Percentiles rank a stretch among this genome's conserved stretches.
phyloP scores from a whole-genome alignment of 2,329 filamentous ascomycete genomes.

The Didymella glomerata region DNA sequence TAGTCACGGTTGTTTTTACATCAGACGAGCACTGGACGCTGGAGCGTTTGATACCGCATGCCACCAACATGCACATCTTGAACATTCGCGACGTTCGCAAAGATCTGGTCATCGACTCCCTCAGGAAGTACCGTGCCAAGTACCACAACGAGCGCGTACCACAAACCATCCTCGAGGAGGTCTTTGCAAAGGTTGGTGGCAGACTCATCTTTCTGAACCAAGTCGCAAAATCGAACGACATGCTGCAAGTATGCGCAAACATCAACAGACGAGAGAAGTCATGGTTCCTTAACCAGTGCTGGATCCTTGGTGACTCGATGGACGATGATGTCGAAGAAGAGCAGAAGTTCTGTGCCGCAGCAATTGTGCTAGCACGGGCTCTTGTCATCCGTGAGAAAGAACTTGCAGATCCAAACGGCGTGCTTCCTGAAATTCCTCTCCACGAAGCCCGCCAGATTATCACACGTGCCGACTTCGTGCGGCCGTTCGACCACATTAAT shows the following conservation, averaged over 20 bases:
- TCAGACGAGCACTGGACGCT: slow-evolving; percentile 98
- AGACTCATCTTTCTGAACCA: slow-evolving; percentile 86
- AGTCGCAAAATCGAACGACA: slow-evolving; percentile 82
- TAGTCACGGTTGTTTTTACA: slow-evolving; percentile 93
- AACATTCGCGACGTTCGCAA: slow-evolving; percentile 84
- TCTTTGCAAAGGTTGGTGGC: slow-evolving; percentile 90
- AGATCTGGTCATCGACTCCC: slow-evolving; percentile 74
- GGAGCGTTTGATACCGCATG: slow-evolving; percentile 88
- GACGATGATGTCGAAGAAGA: slow-evolving; percentile 98
- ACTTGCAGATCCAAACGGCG: slow-evolving; percentile 68
- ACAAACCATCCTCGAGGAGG: slow-evolving; percentile 68
- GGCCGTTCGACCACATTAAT: slow-evolving; percentile 89
- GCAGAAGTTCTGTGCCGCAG: slow-evolving; percentile 93
- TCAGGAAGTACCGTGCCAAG: slow-evolving; percentile 77
- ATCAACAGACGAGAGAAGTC: slow-evolving; percentile 76
- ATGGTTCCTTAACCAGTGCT: slow-evolving; percentile 81
- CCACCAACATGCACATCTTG: slow-evolving; percentile 91
- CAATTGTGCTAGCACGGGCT: slow-evolving; percentile 88
- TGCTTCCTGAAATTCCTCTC: slow-evolving; percentile 71
- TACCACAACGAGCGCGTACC: slow-evolving; percentile 73
- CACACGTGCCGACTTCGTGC: slow-evolving; percentile 93
- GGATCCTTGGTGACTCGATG: slow-evolving; percentile 78
- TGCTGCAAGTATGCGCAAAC: slow-evolving; percentile 78
- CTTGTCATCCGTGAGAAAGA: slow-evolving; percentile 81
- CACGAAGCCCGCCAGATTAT: slow-evolving; percentile 72